A percentile compares a stretch with the other conserved stretches of the same genome.
These are phyloP conservation scores for Yamadazyma philogaea DNA, from an alignment of 805 yeast species.

Conservation along the genomic window DNA sequence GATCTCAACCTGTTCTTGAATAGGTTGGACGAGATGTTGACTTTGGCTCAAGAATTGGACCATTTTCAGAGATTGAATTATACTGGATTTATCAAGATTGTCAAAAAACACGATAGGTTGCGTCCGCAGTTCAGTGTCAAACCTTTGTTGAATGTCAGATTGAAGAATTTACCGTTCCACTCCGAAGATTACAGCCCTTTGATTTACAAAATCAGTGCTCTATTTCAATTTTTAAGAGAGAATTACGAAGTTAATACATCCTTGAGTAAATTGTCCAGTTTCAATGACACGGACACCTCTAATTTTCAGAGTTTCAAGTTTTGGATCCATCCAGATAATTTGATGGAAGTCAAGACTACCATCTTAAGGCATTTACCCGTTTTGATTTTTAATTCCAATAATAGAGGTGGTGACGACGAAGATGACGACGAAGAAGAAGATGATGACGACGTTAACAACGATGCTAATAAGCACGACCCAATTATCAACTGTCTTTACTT, in stretches of 20 bases:
- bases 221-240: conserved; percentile 79
- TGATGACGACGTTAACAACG: conserved; percentile 46
- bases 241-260: conserved; percentile 54
- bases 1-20: conserved; percentile 62
- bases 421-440: conserved; percentile 49
- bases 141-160: conserved; percentile 83
- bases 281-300: conserved; percentile 36
- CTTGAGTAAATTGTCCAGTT: conserved; percentile 47
- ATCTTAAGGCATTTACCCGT: conserved; percentile 92
- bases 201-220: conserved; percentile 72
- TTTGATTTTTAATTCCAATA: conserved; percentile 53
- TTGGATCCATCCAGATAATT: conserved; percentile 90
- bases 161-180: conserved; percentile 86
- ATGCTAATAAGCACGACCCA: conserved; percentile 45
- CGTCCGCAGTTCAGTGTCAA: conserved; percentile 87
- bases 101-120: conserved; percentile 91
- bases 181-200: conserved; percentile 93
- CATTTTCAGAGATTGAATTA: conserved; percentile 87
- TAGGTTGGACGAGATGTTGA: conserved; percentile 69
- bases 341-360: conserved; percentile 97
- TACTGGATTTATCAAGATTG: conserved; percentile 93
- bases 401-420: conserved; percentile 16
- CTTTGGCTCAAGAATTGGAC: conserved; percentile 80
- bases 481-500: conserved; percentile 83
- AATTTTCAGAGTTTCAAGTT: conserved; percentile 72